Evolutionary conservation across 176 grass and related monocot species (phyloP), one percentile per base, ranked within the genome.

Genomic region (Elymus sibiricus): DNA sequence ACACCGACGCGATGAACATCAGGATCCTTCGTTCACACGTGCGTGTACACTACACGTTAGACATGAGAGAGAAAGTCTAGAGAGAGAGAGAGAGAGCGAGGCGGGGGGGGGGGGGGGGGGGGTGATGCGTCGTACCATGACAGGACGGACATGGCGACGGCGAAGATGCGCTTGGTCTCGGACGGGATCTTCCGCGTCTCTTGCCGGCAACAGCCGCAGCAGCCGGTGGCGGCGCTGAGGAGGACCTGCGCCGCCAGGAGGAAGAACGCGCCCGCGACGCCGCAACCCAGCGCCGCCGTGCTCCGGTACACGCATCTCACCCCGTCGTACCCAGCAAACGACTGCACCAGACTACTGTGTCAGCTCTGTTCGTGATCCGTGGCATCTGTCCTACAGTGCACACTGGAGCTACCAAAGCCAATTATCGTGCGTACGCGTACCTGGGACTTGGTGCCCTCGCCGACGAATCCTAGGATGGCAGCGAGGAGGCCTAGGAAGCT

Each of bases 161-260:
- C 74, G 74, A 76, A 31, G 46, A 76, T 27, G 29, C 74, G 74
- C 74, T 76, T 76, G 29, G 74, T 76, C 46, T 55, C 27, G 17
- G 74, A 76, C 27, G 74, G 27, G 46, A 76, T 76, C 74, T 76
- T 76, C 74, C 74, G 27, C 74, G 74, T 76, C 74, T 75, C 72
- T 2, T 27, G 46, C 16, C 74, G 74, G 74, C 4, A 76, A 12
- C 74, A 76, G 46, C 74, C 74, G 74, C 9, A 76, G 74, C 74
- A 76, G 9, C 27, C 74, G 28, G 46, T 55, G 74, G 74, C 74
- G 27, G 47, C 46, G 28, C 1, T 6, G 74, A 76, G 44, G 74
- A 76, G 15, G 74, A 9, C 74, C 49, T 76, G 74, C 46, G 74
- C 74, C 46, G 74, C 43, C 44, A 76, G 74, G 46, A 76, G 27